Evolutionary conservation across 176 grass and related monocot genomes (phyloP), one percentile per base, ranked within the genome.

Genomic region (Puya raimondii): DNA sequence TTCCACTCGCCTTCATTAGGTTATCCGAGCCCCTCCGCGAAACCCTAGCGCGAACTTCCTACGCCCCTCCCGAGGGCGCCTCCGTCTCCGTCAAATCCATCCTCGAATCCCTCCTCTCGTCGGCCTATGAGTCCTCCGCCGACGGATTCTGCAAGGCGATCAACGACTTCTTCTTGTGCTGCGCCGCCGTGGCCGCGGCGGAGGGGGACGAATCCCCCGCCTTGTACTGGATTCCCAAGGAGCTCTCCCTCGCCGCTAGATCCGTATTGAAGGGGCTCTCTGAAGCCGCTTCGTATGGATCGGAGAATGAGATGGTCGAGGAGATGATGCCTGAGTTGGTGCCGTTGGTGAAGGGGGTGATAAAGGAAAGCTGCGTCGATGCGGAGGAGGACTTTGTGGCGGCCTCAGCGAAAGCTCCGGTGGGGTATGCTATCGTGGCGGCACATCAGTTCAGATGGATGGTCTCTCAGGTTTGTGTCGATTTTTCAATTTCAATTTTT

Each of bases 361-460:
- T 90, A 48, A 85, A 78, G 77, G 82, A 84, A 0, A 82, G 79
- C 10, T 79, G 90, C 47, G 72, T 84, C 9, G 87, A 93, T 70
- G 61, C 53, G n/a, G 84, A 96, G 2, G 74, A 81, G 20, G 82
- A 82, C 63, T 52, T 99, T 67, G 57, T 78, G 1, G 63, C 47
- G 12, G 67, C 65, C 47, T 73, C 83, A 27, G 59, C 18, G 12
- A 87, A 78, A 77, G 74, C 74, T n/a, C 87, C 89, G 26, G 91
- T 88, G 70, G 81, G 75, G 70, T 81, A 93, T 15, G 84, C 84
- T 12, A 68, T 87, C 1, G 76, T 93, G 0, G 82, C 89, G 2
- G 86, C 84, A 11, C 74, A 90, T 75, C 89, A 93, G 66, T 99
- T 99, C 64, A 77, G 87, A 63, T 90, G 94, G 94, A 73, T 99